Conservation (phyloP, 169 alveolate species). For the Amoebophrya sp. region DNA sequence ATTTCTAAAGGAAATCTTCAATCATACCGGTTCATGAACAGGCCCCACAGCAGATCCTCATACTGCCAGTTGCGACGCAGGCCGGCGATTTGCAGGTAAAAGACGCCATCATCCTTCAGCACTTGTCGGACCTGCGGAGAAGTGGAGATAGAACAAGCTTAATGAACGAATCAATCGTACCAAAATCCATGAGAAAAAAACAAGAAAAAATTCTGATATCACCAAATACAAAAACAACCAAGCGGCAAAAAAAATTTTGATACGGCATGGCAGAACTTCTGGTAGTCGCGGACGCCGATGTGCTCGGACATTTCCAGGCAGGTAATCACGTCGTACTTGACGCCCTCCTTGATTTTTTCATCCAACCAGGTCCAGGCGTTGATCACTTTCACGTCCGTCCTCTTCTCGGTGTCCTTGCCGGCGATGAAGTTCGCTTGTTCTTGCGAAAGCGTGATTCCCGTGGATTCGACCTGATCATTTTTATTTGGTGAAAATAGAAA, state of each 20-base stretch:
- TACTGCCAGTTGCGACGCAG: slow-evolving; percentile 30
- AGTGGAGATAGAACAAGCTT: too few species aligned
- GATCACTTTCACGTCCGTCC: neutral
- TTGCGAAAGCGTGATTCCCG: slow-evolving; percentile 21
- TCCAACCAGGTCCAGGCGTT: neutral
- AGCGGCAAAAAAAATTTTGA: neutral
- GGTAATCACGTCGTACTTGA: slow-evolving; percentile 17
- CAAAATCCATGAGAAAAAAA: neutral
- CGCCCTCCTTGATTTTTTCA: neutral
- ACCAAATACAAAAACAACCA: neutral
- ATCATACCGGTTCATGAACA: slow-evolving; percentile 28
- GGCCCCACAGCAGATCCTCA: slow-evolving; percentile 36
- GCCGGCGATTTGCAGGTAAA: slow-evolving; percentile 37
- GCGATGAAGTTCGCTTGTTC: slow-evolving; percentile 7
- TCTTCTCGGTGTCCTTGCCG: neutral
- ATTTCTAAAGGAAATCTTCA: too few species aligned
- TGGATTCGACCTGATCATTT: neutral
- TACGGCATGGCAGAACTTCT: slow-evolving; percentile 1
- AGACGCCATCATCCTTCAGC: slow-evolving; percentile 36
- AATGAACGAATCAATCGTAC: too few species aligned
- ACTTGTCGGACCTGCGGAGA: slow-evolving; percentile 13
- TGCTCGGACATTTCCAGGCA: slow-evolving; percentile 39
- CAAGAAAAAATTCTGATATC: neutral
- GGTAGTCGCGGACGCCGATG: slow-evolving; percentile 35
- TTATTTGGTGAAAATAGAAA: neutral